Base-by-base conservation (phyloP, 176 grass and related monocot species). In the Lolium rigidum region DNA sequence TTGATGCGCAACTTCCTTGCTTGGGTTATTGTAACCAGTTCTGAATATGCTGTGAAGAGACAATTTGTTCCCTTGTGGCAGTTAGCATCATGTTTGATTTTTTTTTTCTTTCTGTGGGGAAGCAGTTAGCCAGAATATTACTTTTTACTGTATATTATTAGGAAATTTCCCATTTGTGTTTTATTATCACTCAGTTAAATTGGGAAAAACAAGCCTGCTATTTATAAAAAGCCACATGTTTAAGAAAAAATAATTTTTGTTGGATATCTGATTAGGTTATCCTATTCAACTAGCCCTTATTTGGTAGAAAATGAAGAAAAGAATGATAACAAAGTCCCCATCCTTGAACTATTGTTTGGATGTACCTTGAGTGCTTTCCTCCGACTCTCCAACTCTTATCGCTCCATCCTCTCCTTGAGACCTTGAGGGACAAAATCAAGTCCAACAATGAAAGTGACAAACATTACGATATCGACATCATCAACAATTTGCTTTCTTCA, bases 21-120 rank as follows among this genome's bases (percentile, higher is more conserved):
- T 50, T 11, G 62, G 78, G 70, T 60, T 75, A 26, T 59, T 80
- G 48, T 38, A 59, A 57, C 10, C 38, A 59, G 60, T 76, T 85
- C 41, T 81, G 0, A 9, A 68, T 0, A 7, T 68, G 12, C 24
- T 75, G 65, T 79, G 87, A 21, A 78, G 52, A 51, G 9, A 3
- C 24, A 75, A 12, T 28, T 77, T 74, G 25, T 89, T 48, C 38
- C 48, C 22, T 80, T 59, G 18, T 75, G 62, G 13, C 13, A 63
- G 17, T 31, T 59, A 44, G 22, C 4, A 62, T 35, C 17, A n/a
- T 21, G 18, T 16, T 6, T 17, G 0, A n/a, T n/a, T n/a, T n/a
- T n/a, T n/a, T n/a, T n/a, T n/a, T n/a, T n/a, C n/a, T 79, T 16
- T 31, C 15, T 3, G n/a, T 44, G 15, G 21, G 15, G 21, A 41